Base-by-base conservation (phyloP, 2,329 filamentous ascomycete genomes). In the Pseudohalonectria lignicola region DNA sequence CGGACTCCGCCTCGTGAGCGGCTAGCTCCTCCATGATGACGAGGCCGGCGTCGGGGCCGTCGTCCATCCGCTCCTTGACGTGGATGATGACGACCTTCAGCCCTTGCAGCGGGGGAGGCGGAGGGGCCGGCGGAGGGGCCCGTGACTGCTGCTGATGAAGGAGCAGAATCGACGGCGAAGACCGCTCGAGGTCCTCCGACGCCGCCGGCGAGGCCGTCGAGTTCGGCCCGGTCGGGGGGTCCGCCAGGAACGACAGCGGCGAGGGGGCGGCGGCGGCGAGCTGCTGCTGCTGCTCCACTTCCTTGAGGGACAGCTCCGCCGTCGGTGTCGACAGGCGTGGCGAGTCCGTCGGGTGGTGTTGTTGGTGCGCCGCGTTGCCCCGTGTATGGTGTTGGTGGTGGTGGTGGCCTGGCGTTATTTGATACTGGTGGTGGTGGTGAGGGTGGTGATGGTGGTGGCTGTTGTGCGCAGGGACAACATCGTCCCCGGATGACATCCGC, bases 1-100 rank as follows among this genome's bases (percentile, higher is more conserved):
- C 69, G 8, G 64, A 70, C 11, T 75, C 73, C 38, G 66, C 60
- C 43, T 88, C 85, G 42, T 85, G 68, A 19, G 76, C 74, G 15
- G 61, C 54, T 36, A 96, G 59, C 55, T 95, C 76, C 42, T 65
- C 53, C 17, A 92, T 50, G 26, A 96, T 94, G 2, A 61, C 69
- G 4, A 85, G 76, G 26, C 66, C 72, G 2, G 71, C 76, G 34
- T 63, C 56, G 19, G 75, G 74, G 0, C 77, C 85, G 53, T 94
- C 87, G 8, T 69, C 66, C 39, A 95, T 63, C 17, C 74, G 81
- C 46, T 96, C 90, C 56, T 98, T 98, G 52, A 96, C 75, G 54
- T 98, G 92, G 28, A 96, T 96, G 39, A 96, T 76, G 36, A 95
- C 79, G 2, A 98, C 67, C 45, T 78, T 82, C 20, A 96, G 55